Base-by-base conservation (phyloP, 495 filamentous ascomycete genomes). In the Penicillium paradoxum region DNA sequence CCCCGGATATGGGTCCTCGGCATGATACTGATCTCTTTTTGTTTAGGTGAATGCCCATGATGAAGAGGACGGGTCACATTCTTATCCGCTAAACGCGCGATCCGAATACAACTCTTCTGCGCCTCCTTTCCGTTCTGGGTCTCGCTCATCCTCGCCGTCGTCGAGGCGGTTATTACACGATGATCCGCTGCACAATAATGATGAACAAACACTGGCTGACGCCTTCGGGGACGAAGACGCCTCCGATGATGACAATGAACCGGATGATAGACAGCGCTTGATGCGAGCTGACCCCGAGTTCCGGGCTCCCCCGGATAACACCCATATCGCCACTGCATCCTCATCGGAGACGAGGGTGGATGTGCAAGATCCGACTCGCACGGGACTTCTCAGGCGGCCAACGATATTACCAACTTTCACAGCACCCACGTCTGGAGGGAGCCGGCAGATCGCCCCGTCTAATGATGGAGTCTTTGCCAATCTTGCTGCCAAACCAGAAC, bases 401-500 rank as follows among this genome's bases (percentile, higher is more conserved):
- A 85, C 83, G 48, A 60, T 83, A 51, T 53, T 83, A 51, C 77
- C 78, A 6, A 67, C 62, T 18, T 79, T 80, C 44, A 49, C 66
- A 10, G 57, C 76, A n/a, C 50, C 72, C 37, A 49, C 65, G 52
- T 57, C 68, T 13, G 60, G 60, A 33, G 58, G 71, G 2, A 70
- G 73, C 51, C 73, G 77, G 46, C 73, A 86, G 9, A 80, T 87
- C 59, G 62, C 57, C 27, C 65, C 68, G 9, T 74, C 76, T 14
- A 92, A 91, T 48, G 95, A 98, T 77, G 93, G 93, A 50, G 93
- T 98, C 29, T 98, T 95, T 70, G 91, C 92, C 55, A 98, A 98
- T 65, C 71, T 98, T 57, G 88, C 79, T 57, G 93, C 93, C 11
- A 95, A 96, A 68, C 93, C 95, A 3, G 87, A 93, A 59, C 78